Evolutionary conservation across 2,329 filamentous ascomycete species (phyloP).

Genomic region (Colletotrichum tropicale): DNA sequence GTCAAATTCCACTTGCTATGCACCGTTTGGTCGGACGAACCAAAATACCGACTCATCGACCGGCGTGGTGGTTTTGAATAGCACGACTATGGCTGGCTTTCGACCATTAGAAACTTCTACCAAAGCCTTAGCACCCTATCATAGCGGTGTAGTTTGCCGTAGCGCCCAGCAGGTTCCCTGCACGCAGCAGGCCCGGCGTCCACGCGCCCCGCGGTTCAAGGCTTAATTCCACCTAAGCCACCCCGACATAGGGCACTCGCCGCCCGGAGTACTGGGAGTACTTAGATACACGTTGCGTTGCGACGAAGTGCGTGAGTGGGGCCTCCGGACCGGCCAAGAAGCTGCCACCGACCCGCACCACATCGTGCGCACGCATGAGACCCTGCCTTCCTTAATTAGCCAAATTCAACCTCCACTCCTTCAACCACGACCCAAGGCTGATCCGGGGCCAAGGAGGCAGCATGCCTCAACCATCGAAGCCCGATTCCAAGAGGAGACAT

Average conservation of each 20-base stretch:
- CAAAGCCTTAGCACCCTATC: not conserved
- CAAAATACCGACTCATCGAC: not conserved
- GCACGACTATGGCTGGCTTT: not conserved
- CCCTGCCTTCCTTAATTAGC: not conserved
- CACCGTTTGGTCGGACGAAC: not conserved
- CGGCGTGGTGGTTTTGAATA: not conserved
- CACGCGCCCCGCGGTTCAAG: not conserved
- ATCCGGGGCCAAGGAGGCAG: not conserved
- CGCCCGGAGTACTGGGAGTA: not conserved
- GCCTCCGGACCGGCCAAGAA: not conserved
- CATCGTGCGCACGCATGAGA: not conserved
- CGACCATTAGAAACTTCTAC: not conserved
- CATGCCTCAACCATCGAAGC: constrained; percentile 4
- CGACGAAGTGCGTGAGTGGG: not conserved
- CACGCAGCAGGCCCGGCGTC: not conserved
- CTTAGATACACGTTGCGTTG: not conserved
- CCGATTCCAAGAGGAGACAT: constrained; percentile 34
- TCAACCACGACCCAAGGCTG: not conserved
- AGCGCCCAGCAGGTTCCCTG: not conserved
- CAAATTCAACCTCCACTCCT: not conserved
- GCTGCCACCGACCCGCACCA: not conserved
- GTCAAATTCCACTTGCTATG: not conserved
- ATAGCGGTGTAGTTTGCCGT: not conserved
- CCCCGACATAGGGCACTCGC: not conserved
- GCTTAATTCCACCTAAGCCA: not conserved